Evolutionary conservation across 805 yeast species (phyloP).

Genomic region (Saccharomycopsis sp.): DNA sequence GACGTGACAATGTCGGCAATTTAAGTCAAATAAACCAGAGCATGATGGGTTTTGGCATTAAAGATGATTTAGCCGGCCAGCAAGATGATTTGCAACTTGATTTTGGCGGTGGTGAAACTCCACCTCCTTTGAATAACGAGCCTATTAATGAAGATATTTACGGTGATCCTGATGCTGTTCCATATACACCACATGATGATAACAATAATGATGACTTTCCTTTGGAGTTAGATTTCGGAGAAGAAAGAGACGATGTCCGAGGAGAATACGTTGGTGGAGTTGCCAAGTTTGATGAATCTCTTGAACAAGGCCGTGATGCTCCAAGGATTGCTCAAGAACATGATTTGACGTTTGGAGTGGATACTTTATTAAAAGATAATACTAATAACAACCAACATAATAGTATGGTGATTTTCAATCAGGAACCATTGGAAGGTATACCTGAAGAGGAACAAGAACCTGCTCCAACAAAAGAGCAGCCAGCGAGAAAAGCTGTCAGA

Average conservation of each 20-base stretch:
- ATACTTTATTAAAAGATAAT: constrained; percentile 21
- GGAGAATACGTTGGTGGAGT: constrained; percentile 5
- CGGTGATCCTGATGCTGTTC: too few relatives aligned
- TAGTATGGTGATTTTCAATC: constrained; percentile 23
- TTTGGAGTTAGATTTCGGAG: constrained; percentile 30
- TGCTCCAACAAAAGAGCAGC: constrained; percentile 9
- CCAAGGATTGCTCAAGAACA: neutral
- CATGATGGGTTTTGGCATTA: too few relatives aligned
- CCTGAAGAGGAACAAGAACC: constrained; percentile 6
- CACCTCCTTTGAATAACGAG: too few relatives aligned
- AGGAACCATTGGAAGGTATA: constrained; percentile 22
- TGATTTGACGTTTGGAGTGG: constrained; percentile 20
- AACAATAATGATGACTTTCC: constrained; percentile 5
- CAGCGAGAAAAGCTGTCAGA: constrained; percentile 2
- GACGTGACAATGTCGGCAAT: constrained; percentile 2
- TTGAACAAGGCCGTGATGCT: constrained; percentile 47
- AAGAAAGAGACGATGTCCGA: constrained; percentile 19
- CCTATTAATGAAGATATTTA: too few relatives aligned
- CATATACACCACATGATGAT: constrained; percentile 6
- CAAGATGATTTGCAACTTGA: constrained; percentile 24
- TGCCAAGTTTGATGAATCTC: constrained; percentile 33
- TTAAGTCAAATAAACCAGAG: too few relatives aligned
- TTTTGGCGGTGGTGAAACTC: constrained; percentile 25
- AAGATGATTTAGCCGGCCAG: constrained; percentile 27
- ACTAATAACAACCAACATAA: constrained; percentile 8